These are phyloP conservation scores for Whalleya microplaca DNA, from an alignment of 2,329 filamentous ascomycete genomes.

Conservation along the genomic window DNA sequence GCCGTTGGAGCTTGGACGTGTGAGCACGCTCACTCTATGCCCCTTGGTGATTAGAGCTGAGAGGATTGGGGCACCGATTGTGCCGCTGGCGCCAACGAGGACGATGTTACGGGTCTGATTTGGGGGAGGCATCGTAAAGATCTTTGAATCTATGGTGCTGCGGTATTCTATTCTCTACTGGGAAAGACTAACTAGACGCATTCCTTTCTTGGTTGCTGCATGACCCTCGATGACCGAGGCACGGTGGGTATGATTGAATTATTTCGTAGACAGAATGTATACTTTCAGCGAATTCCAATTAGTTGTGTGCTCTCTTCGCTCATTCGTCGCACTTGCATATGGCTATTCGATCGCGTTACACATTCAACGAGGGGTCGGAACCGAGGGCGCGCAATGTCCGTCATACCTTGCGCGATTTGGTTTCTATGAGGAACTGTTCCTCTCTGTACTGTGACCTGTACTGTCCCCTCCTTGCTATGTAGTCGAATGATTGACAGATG, in stretches of 20 bases:
- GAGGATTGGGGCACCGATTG: conserved; percentile 35
- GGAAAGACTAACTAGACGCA: no score
- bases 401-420: no score
- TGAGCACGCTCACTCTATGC: conserved; percentile 39
- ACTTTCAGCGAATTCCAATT: no score
- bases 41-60: conserved; percentile 32
- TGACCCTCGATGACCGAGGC: no score
- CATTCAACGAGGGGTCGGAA: neutral
- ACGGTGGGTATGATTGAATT: no score
- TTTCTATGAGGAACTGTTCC: no score
- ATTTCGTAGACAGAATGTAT: no score
- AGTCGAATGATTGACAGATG: no score
- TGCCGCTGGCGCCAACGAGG: conserved; percentile 34
- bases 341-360: neutral
- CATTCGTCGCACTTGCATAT: neutral
- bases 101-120: conserved; percentile 25
- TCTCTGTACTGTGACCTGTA: no score
- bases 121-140: conserved; percentile 14
- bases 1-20: conserved; percentile 32
- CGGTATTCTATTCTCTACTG: no score
- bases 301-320: neutral
- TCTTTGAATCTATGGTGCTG: neutral
- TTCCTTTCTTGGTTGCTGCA: no score
- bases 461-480: no score
- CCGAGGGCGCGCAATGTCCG: neutral